phyloP scores from a whole-genome alignment of 2,329 filamentous ascomycete genomes.

The Ilyonectria destructans region DNA sequence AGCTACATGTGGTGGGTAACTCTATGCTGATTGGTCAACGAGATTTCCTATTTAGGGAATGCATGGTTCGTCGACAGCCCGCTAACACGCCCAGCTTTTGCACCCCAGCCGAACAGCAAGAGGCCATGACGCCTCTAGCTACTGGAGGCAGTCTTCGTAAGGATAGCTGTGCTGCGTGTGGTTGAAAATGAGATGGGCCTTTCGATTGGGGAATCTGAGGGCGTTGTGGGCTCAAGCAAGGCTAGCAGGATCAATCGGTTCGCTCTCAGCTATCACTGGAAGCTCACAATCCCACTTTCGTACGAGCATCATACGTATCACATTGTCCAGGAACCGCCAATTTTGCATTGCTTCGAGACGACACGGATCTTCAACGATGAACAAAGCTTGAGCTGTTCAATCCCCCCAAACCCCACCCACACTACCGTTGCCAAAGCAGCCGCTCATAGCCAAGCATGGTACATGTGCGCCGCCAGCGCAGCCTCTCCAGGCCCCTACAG shows the following conservation, averaged over 20 bases:
- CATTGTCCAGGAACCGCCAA: background rate
- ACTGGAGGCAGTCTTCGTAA: background rate
- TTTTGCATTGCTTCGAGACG: conserved; percentile 19
- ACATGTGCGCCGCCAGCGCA: conserved; percentile 45
- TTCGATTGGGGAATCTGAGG: background rate
- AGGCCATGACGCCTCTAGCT: background rate
- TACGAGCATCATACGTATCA: background rate
- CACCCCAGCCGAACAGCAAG: conserved; percentile 15
- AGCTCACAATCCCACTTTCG: background rate
- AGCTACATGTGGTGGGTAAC: conserved; percentile 47
- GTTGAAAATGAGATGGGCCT: too few species aligned
- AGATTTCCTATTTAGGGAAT: conserved; percentile 28
- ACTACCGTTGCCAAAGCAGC: conserved; percentile 31
- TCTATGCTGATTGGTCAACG: conserved; percentile 41
- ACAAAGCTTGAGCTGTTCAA: conserved; percentile 29
- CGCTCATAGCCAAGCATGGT: conserved; percentile 46
- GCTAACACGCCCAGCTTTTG: conserved; percentile 35
- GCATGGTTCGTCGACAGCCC: conserved; percentile 18
- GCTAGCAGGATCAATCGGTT: background rate
- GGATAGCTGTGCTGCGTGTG: background rate
- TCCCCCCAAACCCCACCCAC: conserved; percentile 42
- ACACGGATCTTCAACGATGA: conserved; percentile 31
- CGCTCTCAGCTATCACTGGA: too few species aligned
- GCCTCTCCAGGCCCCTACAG: conserved; percentile 47
- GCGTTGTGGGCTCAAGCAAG: background rate